Conservation (phyloP, 495 filamentous ascomycete species). For the Trichoderma orchidacearum region DNA sequence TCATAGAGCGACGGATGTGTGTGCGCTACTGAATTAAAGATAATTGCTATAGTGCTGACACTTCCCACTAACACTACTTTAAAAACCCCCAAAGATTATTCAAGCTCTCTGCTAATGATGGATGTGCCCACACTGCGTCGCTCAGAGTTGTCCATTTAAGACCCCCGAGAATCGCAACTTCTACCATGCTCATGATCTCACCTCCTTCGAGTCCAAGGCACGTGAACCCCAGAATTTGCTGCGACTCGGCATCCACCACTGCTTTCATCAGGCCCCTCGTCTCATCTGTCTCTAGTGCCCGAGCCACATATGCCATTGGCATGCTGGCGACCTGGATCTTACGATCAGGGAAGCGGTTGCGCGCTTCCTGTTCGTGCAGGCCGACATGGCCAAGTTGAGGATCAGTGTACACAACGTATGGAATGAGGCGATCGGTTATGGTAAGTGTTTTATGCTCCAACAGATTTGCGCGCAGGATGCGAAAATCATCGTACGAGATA, state of each 20-base stretch:
- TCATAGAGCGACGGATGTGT: too few relatives aligned
- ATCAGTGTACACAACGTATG: slow-evolving; percentile 38
- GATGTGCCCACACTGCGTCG: slow-evolving; percentile 35
- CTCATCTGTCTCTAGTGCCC: slow-evolving; percentile 39
- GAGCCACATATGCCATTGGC: slow-evolving; percentile 36
- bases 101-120: slow-evolving; percentile 33
- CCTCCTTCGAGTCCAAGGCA: slow-evolving; percentile 37
- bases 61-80: slow-evolving; percentile 7
- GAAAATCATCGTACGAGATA: slow-evolving; percentile 41
- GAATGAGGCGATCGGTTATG: slow-evolving; percentile 17
- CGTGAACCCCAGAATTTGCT: slow-evolving; percentile 33
- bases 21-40: too few relatives aligned
- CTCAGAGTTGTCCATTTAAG: slow-evolving; percentile 24
- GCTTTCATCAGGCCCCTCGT: slow-evolving; percentile 38
- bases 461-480: slow-evolving; percentile 31
- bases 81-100: slow-evolving; percentile 34
- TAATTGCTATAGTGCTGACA: too few relatives aligned
- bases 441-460: slow-evolving; percentile 1
- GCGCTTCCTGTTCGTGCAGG: slow-evolving; percentile 16
- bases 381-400: slow-evolving; percentile 39
- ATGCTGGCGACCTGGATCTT: slow-evolving; percentile 28
- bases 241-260: slow-evolving; percentile 26
- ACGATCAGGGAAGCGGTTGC: slow-evolving; percentile 13
- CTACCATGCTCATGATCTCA: slow-evolving; percentile 38
- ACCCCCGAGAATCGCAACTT: slow-evolving; percentile 35